Percentiles rank a stretch among this genome's conserved stretches.
These are phyloP conservation scores for Angomonas deanei DNA, from an alignment of 208 protist species.

Conservation along the genomic window DNA sequence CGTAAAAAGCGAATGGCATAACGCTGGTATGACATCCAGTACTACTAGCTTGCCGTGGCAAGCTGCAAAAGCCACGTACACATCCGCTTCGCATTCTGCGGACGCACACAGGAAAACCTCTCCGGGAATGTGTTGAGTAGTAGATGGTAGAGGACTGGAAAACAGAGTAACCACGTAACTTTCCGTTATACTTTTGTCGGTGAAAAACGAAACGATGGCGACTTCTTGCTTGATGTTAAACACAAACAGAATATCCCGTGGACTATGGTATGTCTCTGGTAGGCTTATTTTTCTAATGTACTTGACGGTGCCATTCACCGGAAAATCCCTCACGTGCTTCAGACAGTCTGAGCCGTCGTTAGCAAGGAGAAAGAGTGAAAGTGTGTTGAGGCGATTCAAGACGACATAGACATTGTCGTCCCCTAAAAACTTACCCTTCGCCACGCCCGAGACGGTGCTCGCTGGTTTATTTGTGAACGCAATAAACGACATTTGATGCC, in stretches of 20 bases:
- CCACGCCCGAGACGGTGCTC: constrained; percentile 39
- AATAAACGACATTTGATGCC: constrained; percentile 16
- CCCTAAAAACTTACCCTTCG: constrained; percentile 31
- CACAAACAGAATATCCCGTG: constrained; percentile 68
- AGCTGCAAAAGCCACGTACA: constrained; percentile 64
- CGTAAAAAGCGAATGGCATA: too few species aligned
- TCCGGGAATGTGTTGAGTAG: constrained; percentile 43
- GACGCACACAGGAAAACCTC: constrained; percentile 52
- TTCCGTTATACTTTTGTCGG: too few species aligned
- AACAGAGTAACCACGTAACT: too few species aligned
- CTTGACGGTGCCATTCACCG: constrained; percentile 35
- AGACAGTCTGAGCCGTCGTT: not conserved
- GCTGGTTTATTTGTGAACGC: constrained; percentile 48
- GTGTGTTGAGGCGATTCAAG: constrained; percentile 43
- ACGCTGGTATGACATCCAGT: constrained; percentile 55
- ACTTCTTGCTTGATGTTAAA: constrained; percentile 74
- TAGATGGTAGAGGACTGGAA: constrained; percentile 10
- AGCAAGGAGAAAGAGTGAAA: constrained; percentile 51
- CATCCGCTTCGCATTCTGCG: constrained; percentile 10
- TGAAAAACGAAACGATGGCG: constrained; percentile 40
- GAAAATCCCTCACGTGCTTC: not conserved
- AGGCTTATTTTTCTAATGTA: constrained; percentile 59
- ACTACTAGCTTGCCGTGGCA: constrained; percentile 48
- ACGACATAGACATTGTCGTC: constrained; percentile 17
- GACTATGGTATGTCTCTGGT: constrained; percentile 16